Evolutionary conservation across 179 eudicot species (phyloP).

Genomic region (Vitellaria paradoxa): DNA sequence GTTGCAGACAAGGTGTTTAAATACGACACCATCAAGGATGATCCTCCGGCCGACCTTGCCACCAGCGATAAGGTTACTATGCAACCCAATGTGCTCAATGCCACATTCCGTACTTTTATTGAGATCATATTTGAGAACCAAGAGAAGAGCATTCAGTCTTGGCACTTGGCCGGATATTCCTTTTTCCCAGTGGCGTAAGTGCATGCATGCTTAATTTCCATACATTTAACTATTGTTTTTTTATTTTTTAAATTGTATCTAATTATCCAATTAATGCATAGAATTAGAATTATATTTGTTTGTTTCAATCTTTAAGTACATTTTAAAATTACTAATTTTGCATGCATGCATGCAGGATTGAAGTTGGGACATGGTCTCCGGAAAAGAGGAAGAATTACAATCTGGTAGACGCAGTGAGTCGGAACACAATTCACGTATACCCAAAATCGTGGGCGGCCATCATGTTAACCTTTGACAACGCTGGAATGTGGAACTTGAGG

Average conservation of each 20-base stretch:
- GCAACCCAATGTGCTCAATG: conserved; percentile 41
- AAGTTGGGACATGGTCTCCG: conserved; percentile 41
- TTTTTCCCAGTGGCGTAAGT: conserved; percentile 54
- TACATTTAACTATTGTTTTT: too few species aligned
- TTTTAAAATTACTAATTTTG: too few species aligned
- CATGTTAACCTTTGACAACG: conserved; percentile 55
- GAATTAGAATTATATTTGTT: too few species aligned
- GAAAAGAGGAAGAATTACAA: conserved; percentile 51
- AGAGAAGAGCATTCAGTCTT: conserved; percentile 46
- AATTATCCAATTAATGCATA: too few species aligned
- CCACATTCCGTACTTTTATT: conserved; percentile 43
- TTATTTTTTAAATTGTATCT: too few species aligned
- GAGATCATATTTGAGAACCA: conserved; percentile 60
- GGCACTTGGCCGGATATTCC: conserved; percentile 68
- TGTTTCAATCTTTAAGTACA: too few species aligned
- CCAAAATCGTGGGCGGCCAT: conserved; percentile 67
- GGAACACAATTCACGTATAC: conserved; percentile 64
- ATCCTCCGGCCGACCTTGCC: conserved; percentile 15
- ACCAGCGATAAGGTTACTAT: neutral
- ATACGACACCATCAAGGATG: conserved; percentile 29
- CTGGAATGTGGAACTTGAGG: conserved; percentile 76
- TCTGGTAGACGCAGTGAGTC: conserved; percentile 48
- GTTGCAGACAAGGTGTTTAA: conserved; percentile 40
- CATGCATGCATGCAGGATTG: conserved; percentile 1
- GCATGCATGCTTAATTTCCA: too few species aligned